Evolutionary conservation across 305 asterid genomes (phyloP).

Genomic region (Fraxinus platypoda): DNA sequence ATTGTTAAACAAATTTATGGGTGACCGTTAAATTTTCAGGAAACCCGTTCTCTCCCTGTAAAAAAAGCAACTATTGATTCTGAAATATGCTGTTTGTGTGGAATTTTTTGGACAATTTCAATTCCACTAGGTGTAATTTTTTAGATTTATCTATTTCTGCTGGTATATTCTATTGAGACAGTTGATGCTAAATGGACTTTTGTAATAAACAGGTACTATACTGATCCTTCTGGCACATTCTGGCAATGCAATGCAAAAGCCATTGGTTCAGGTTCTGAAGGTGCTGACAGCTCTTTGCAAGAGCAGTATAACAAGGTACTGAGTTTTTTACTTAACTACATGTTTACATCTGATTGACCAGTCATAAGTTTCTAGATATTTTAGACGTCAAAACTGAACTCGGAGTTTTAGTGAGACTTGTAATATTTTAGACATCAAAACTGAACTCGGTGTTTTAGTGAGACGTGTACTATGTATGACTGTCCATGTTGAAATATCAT

Average conservation of each 20-base stretch:
- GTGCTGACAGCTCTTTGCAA: conserved; percentile 95
- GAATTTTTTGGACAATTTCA: not conserved
- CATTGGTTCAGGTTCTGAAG: conserved; percentile 95
- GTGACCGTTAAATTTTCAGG: not conserved
- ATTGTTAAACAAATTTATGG: not conserved
- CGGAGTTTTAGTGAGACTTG: not conserved
- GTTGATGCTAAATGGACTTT: conserved; percentile 7
- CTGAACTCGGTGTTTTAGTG: not conserved
- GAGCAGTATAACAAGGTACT: conserved; percentile 82
- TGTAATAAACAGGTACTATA: conserved; percentile 57
- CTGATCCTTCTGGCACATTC: conserved; percentile 93
- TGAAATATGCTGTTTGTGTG: not conserved
- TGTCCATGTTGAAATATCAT: not conserved
- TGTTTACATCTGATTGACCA: not conserved
- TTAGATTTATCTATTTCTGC: not conserved
- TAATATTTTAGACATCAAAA: not conserved
- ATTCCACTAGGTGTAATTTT: not conserved
- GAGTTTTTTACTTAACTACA: not conserved
- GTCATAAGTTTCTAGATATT: not conserved
- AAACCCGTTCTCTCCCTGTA: not conserved
- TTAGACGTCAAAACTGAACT: not conserved
- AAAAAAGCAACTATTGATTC: not conserved
- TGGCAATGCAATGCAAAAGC: conserved; percentile 98
- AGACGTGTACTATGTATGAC: not conserved
- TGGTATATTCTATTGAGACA: not conserved